Evolutionary conservation across 2,329 filamentous ascomycete genomes (phyloP).

Genomic region (Fusarium sp.): DNA sequence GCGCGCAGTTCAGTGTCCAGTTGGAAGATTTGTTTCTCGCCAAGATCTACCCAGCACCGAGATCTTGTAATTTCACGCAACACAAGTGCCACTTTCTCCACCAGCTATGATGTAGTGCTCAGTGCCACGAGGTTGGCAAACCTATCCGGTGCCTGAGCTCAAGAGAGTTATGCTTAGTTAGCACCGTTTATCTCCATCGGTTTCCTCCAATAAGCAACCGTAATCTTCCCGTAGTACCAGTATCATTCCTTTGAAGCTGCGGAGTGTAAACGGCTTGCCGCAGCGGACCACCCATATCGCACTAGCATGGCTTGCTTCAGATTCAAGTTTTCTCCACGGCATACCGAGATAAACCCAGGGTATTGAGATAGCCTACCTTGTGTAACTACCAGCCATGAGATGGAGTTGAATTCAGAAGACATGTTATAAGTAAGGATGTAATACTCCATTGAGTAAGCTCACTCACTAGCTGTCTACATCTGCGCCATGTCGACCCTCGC

Average conservation of each 20-base stretch:
- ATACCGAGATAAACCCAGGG: not conserved
- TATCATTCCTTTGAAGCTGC: too few relatives aligned
- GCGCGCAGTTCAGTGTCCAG: not conserved
- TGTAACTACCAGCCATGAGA: not conserved
- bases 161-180: not conserved
- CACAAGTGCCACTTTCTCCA: not conserved
- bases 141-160: too few relatives aligned
- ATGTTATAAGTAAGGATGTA: not conserved
- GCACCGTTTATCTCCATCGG: accelerated
- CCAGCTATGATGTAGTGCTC: not conserved
- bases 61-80: not conserved
- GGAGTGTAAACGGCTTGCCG: not conserved
- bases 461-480: not conserved
- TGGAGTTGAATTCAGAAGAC: not conserved
- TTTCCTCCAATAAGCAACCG: not conserved
- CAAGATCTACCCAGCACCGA: too few relatives aligned
- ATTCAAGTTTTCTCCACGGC: not conserved
- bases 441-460: not conserved
- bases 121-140: not conserved
- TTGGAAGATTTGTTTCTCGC: too few relatives aligned
- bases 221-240: too few relatives aligned
- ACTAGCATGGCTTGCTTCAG: not conserved
- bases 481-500: not conserved
- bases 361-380: not conserved
- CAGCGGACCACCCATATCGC: not conserved